phyloP scores from a whole-genome alignment of 2,329 filamentous ascomycete genomes.

The Sphaerostilbella broomeana region DNA sequence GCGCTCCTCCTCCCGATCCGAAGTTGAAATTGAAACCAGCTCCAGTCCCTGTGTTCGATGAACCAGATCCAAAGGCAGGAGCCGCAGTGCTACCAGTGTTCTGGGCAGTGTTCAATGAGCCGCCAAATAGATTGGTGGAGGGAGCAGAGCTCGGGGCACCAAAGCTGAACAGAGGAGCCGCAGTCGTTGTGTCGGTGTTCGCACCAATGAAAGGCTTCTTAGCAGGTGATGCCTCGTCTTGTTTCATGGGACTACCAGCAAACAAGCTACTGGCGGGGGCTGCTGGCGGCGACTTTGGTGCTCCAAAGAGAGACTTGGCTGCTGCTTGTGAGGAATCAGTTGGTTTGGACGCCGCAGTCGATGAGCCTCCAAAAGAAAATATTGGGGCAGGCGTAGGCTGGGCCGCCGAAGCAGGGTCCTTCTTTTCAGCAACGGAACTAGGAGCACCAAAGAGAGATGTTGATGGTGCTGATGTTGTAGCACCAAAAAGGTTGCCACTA shows the following conservation, averaged over 20 bases:
- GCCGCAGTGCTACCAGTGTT: slow-evolving; percentile 29
- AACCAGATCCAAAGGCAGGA: slow-evolving; percentile 15
- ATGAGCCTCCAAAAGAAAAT: slow-evolving; percentile 29
- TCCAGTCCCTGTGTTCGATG: slow-evolving; percentile 1
- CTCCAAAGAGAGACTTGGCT: slow-evolving; percentile 33
- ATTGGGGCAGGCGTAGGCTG: slow-evolving; percentile 21
- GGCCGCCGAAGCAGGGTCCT: slow-evolving; percentile 17
- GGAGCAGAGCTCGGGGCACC: slow-evolving; percentile 19
- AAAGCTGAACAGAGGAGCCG: slow-evolving; percentile 32
- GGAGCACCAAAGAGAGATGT: slow-evolving; percentile 27
- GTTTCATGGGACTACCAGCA: slow-evolving; percentile 37
- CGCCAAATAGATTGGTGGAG: slow-evolving; percentile 35
- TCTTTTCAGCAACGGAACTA: slow-evolving; percentile 13
- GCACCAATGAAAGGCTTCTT: slow-evolving; percentile 30
- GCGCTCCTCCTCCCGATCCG: slow-evolving; percentile 17
- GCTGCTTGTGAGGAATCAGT: slow-evolving; percentile 23
- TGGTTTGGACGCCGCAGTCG: slow-evolving; percentile 20
- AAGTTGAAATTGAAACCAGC: slow-evolving; percentile 28
- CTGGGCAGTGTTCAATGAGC: slow-evolving; percentile 19
- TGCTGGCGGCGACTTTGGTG: slow-evolving; percentile 29
- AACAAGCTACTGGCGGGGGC: slow-evolving; percentile 28
- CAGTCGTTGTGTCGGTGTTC: slow-evolving; percentile 16
- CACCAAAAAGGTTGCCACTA: slow-evolving; percentile 1
- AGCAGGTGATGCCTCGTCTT: slow-evolving; percentile 33
- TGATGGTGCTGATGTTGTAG: too few species aligned